Base-by-base conservation (phyloP, 805 yeast genomes). In the Pichia rugopelliculosa region DNA sequence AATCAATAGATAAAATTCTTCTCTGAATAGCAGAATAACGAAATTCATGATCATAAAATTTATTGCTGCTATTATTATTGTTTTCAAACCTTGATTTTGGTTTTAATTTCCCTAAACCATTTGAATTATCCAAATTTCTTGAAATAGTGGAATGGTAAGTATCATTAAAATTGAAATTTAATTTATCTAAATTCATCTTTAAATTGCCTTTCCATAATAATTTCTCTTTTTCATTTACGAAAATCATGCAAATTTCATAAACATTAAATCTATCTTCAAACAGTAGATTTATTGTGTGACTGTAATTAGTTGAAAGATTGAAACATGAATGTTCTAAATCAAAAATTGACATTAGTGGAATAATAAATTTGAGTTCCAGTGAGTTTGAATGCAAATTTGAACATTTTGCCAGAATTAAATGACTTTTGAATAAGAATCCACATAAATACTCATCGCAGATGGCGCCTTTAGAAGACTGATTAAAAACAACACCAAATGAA, bases 391-490 rank as follows among this genome's bases (percentile, higher is more conserved):
- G 53, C 47, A 13, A 46, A 44, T 49, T 60, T 62, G 22, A 56
- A 42, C 17, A 63, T 50, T 22, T 64, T 50, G 12, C 70, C 61
- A 33, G 76, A 49, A 80, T 52, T 24, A 79, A 56, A 57, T 77
- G 80, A 5, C 79, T 69, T 50, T 79, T 76, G 63, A 75, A 79
- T 20, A 77, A 54, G 39, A 77, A 48, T 39, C 58, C 68, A 45
- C 65, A 78, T 59, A 62, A 56, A 48, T 47, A 59, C 20, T 54
- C 46, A 38, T 49, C 10, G 9, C n/a, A 5, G 6, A 30, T 15
- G 15, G 2, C 10, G 9, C 2, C 6, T 30, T 30, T 30, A n/a
- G 10, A 30, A 30, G 10, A 6, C 7, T 30, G 34, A n/a, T n/a
- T 30, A 30, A 4, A 30, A 30, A 30, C 34, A 30, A 30, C 18